Evolutionary conservation across 805 yeast genomes (phyloP).

Genomic region (Candida loeiensis): DNA sequence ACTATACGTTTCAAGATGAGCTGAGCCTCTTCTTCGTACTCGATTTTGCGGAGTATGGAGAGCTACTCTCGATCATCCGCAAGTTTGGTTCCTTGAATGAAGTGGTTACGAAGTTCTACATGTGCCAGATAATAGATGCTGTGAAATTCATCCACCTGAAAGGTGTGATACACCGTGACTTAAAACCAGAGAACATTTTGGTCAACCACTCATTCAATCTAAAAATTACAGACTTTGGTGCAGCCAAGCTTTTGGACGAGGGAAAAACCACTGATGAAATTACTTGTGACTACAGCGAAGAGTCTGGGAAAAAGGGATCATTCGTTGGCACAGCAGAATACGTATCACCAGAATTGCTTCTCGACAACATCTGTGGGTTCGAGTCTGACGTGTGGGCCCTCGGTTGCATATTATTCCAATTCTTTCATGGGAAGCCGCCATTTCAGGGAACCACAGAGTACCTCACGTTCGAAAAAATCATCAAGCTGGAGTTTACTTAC

Average conservation of each 20-base stretch:
- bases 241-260: constrained; percentile 69
- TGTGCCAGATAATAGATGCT: constrained; percentile 86
- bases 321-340: constrained; percentile 98
- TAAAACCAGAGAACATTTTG: constrained; percentile 91
- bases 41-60: constrained; percentile 96
- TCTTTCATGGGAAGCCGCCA: constrained; percentile 82
- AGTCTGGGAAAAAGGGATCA: constrained; percentile 47
- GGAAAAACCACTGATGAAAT: constrained; percentile 10
- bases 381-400: constrained; percentile 91
- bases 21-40: constrained; percentile 83
- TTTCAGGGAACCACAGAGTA: constrained; percentile 85
- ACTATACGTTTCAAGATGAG: constrained; percentile 94
- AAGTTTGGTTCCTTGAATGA: constrained; percentile 77
- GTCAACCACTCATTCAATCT: constrained; percentile 81
- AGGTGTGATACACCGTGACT: constrained; percentile 89
- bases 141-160: constrained; percentile 82
- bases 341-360: constrained; percentile 86
- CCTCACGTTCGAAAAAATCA: constrained; percentile 84
- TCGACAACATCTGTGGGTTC: constrained; percentile 75
- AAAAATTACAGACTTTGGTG: constrained; percentile 95
- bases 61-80: constrained; percentile 73
- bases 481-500: constrained; percentile 64
- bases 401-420: constrained; percentile 84
- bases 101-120: constrained; percentile 71
- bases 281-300: constrained; percentile 27